These are phyloP conservation scores for Colletotrichum neosansevieriae DNA, from an alignment of 2,329 filamentous ascomycete genomes.

Conservation along the genomic window DNA sequence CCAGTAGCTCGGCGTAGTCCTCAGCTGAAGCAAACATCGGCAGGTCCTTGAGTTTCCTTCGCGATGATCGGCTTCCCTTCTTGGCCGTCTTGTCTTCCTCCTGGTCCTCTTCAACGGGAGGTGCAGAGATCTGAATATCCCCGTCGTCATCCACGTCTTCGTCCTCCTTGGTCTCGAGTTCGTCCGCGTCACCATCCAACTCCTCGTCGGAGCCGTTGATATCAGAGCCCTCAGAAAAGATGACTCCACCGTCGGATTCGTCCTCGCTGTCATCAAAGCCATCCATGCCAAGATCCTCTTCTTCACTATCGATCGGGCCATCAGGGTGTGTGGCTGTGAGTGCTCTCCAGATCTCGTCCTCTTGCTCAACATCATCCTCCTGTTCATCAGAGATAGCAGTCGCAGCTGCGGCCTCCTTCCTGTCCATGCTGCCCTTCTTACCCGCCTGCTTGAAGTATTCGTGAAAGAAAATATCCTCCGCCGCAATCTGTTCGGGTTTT, in stretches of 20 bases:
- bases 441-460: constrained; percentile 88
- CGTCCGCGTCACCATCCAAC: constrained; percentile 49
- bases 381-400: constrained; percentile 57
- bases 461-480: constrained; percentile 98
- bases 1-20: constrained; percentile 90
- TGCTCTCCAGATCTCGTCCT: constrained; percentile 92
- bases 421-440: constrained; percentile 68
- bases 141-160: constrained; percentile 49
- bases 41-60: constrained; percentile 87
- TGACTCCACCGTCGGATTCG: constrained; percentile 26
- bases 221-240: constrained; percentile 52
- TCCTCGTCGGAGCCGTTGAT: constrained; percentile 62
- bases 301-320: constrained; percentile 75
- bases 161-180: constrained; percentile 60
- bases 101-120: constrained; percentile 15
- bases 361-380: constrained; percentile 68
- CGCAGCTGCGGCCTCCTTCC: constrained; percentile 65
- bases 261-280: constrained; percentile 59
- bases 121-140: constrained; percentile 20
- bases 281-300: constrained; percentile 63
- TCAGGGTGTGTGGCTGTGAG: constrained; percentile 86
- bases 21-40: constrained; percentile 94
- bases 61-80: constrained; percentile 69
- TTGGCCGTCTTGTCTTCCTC: constrained; percentile 53
- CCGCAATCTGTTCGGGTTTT: constrained; percentile 87